Evolutionary conservation across 768 basidiomycete genomes (phyloP).

Genomic region (Multifurca ochricompacta): DNA sequence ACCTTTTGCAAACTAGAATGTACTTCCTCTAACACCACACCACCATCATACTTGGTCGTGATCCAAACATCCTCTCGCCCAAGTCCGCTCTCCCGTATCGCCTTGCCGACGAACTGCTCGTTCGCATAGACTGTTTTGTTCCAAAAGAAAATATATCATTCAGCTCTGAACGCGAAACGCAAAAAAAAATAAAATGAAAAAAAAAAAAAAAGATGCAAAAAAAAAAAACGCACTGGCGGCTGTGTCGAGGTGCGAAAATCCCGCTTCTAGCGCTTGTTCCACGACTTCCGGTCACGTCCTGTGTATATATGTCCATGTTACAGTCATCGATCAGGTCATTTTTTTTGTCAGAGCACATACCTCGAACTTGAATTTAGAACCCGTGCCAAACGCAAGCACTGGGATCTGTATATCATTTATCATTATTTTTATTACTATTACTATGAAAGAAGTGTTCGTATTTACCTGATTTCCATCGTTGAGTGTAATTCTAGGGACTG

Average conservation of each 20-base stretch:
- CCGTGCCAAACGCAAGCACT: conserved; percentile 55
- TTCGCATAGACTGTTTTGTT: conserved; percentile 30
- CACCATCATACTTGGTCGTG: conserved; percentile 42
- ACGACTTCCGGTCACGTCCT: conserved; percentile 48
- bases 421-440: no score
- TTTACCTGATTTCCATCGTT: conserved; percentile 33
- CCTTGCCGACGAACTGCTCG: conserved; percentile 32
- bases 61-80: conserved; percentile 30
- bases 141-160: no score
- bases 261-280: conserved; percentile 48
- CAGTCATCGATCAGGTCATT: no score
- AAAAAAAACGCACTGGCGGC: conserved; percentile 39
- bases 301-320: no score
- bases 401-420: conserved; percentile 40
- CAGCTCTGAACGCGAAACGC: no score
- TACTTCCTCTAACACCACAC: conserved; percentile 32
- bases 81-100: conserved; percentile 32
- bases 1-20: no score
- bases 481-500: conserved; percentile 28
- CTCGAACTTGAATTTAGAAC: conserved; percentile 33
- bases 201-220: no score
- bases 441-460: no score
- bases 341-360: conserved; percentile 11
- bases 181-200: no score
- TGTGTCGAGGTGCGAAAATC: conserved; percentile 59